Percentiles rank a stretch among this genome's conserved stretches.
Evolutionary conservation across 345 rosid genomes (phyloP).

Genomic region (Arabidopsis arenosa): DNA sequence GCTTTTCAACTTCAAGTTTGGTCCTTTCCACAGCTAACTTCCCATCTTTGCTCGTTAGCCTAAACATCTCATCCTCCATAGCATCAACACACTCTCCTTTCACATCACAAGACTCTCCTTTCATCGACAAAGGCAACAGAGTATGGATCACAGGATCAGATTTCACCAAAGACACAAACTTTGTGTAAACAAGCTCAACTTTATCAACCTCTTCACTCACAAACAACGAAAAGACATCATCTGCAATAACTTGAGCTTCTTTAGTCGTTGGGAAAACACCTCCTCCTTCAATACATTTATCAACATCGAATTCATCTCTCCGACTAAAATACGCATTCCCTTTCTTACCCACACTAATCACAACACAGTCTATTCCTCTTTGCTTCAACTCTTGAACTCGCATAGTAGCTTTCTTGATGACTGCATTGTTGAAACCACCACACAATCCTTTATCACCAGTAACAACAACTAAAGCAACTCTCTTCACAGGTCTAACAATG

Average conservation of each 20-base stretch:
- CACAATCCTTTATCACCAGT: constrained; percentile 79
- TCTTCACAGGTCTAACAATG: constrained; percentile 68
- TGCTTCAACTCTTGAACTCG: constrained; percentile 64
- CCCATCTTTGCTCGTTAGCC: constrained; percentile 78
- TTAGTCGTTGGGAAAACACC: constrained; percentile 70
- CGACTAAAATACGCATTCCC: constrained; percentile 75
- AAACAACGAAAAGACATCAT: constrained; percentile 75
- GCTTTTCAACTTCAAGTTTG: constrained; percentile 41
- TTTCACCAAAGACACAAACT: constrained; percentile 79
- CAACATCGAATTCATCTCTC: constrained; percentile 54
- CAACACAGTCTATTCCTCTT: constrained; percentile 61
- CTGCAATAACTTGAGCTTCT: constrained; percentile 87
- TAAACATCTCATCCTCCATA: constrained; percentile 80
- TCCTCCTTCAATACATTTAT: constrained; percentile 59
- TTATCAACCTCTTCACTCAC: constrained; percentile 84
- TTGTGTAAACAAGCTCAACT: constrained; percentile 79
- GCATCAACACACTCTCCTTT: constrained; percentile 77
- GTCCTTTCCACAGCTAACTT: constrained; percentile 70
- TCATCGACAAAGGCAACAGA: constrained; percentile 61
- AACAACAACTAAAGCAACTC: constrained; percentile 71
- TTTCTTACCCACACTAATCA: constrained; percentile 82
- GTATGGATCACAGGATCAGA: constrained; percentile 80
- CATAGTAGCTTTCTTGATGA: constrained; percentile 61
- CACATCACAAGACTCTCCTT: constrained; percentile 66
- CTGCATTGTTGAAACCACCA: constrained; percentile 80